phyloP scores from a whole-genome alignment of 257 asterid genomes.

The Verbascum thapsus region DNA sequence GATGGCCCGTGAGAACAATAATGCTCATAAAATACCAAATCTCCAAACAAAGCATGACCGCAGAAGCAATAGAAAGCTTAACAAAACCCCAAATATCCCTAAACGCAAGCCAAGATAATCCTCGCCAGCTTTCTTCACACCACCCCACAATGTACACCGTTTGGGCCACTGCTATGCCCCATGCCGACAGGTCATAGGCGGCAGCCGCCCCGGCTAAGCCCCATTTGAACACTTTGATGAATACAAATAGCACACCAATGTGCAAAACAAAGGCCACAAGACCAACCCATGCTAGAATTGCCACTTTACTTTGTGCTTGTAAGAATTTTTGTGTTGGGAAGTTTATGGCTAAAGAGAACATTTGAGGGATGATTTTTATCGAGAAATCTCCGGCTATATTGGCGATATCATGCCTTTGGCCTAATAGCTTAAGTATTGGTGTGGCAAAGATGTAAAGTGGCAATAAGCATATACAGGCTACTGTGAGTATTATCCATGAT shows the following conservation, averaged over 20 bases:
- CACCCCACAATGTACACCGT: constrained; percentile 70
- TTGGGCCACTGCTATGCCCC: constrained; percentile 79
- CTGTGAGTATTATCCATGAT: constrained; percentile 75
- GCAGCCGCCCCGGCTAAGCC: constrained; percentile 90
- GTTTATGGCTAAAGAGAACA: constrained; percentile 83
- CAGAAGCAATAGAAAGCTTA: constrained; percentile 79
- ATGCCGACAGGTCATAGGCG: constrained; percentile 78
- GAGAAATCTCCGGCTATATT: constrained; percentile 80
- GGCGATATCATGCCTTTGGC: constrained; percentile 79
- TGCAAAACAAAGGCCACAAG: constrained; percentile 58
- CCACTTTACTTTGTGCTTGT: constrained; percentile 86
- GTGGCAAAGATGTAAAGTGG: constrained; percentile 75
- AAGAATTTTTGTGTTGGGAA: constrained; percentile 89
- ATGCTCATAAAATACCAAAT: constrained; percentile 99
- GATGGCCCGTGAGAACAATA: constrained; percentile 88
- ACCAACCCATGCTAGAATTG: constrained; percentile 82
- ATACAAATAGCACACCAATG: constrained; percentile 50
- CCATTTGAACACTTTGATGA: constrained; percentile 68
- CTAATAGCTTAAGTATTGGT: constrained; percentile 65
- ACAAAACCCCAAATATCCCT: constrained; percentile 70
- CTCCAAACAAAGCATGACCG: constrained; percentile 93
- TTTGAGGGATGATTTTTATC: constrained; percentile 72
- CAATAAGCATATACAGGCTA: constrained; percentile 56
- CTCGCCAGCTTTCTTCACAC: constrained; percentile 86
- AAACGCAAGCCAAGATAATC: constrained; percentile 78